Conservation (phyloP, 306 rosid species). For the Lathyrus sativus region DNA sequence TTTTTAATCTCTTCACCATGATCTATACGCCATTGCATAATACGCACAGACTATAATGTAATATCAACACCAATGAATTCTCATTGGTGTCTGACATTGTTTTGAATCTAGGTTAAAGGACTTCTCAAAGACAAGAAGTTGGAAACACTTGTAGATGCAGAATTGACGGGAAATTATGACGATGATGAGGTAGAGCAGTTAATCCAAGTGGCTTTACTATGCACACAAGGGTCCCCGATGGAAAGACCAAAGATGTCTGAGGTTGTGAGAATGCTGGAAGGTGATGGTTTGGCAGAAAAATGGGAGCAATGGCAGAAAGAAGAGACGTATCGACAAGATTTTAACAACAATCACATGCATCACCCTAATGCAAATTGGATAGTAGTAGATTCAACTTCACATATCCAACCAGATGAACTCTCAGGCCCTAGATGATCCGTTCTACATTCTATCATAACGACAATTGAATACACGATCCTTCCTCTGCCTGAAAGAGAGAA, state of each 20-base stretch:
- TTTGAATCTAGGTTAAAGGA: slow-evolving; percentile 74
- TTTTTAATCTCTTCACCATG: slow-evolving; percentile 6
- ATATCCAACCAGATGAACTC: slow-evolving; percentile 72
- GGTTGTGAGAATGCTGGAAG: slow-evolving; percentile 96
- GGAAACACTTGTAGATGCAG: slow-evolving; percentile 77
- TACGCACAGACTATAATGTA: background rate
- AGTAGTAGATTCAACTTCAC: slow-evolving; percentile 69
- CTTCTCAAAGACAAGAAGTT: slow-evolving; percentile 74
- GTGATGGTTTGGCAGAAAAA: slow-evolving; percentile 89
- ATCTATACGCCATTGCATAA: background rate
- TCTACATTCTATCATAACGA: background rate
- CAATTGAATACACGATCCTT: slow-evolving; percentile 2
- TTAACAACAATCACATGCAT: slow-evolving; percentile 41
- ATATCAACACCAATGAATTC: background rate
- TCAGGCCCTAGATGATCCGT: slow-evolving; percentile 78
- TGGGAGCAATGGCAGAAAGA: slow-evolving; percentile 97
- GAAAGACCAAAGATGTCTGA: slow-evolving; percentile 98
- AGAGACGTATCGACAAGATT: slow-evolving; percentile 70
- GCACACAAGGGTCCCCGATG: slow-evolving; percentile 78
- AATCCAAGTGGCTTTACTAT: slow-evolving; percentile 83
- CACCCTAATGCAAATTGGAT: slow-evolving; percentile 70
- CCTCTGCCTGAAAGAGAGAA: slow-evolving; percentile 26
- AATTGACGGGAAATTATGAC: slow-evolving; percentile 64
- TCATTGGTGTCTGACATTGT: slow-evolving; percentile 31
- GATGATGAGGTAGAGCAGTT: slow-evolving; percentile 80